These are phyloP conservation scores for Mucor saturninus DNA, from an alignment of 371 early-diverging fungal species.

Conservation along the genomic window DNA sequence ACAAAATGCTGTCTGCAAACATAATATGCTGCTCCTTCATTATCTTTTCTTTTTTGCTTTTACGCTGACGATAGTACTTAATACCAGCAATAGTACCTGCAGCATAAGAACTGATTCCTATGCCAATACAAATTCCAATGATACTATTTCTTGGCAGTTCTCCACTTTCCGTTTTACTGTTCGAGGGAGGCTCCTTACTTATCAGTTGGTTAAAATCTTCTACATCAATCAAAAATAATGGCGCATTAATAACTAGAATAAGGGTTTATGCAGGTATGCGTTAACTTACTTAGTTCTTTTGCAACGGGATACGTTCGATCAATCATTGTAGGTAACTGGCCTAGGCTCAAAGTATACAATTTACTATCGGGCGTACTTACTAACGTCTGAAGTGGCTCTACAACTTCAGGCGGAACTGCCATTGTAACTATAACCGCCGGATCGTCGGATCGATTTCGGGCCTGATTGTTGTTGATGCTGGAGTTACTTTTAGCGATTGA, in stretches of 20 bases:
- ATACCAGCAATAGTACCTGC: conserved; percentile 42
- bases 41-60: conserved; percentile 26
- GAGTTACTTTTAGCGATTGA: conserved; percentile 30
- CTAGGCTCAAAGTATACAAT: conserved; percentile 37
- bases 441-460: conserved; percentile 4
- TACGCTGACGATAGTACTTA: conserved; percentile 39
- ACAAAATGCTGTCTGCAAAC: conserved; percentile 36
- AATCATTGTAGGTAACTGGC: conserved; percentile 32
- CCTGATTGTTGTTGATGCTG: background rate
- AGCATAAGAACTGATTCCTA: conserved; percentile 46
- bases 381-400: conserved; percentile 24
- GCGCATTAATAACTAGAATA: too few relatives aligned
- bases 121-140: conserved; percentile 47
- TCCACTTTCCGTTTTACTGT: background rate
- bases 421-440: conserved; percentile 41
- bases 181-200: background rate
- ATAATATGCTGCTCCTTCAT: conserved; percentile 36
- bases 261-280: too few relatives aligned
- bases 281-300: too few relatives aligned
- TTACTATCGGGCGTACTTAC: conserved; percentile 19
- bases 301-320: too few relatives aligned
- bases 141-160: conserved; percentile 40
- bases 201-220: background rate
- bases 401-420: conserved; percentile 35
- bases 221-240: background rate